Percentiles rank a stretch among this genome's conserved stretches.
Conservation (phyloP, 305 asterid genomes). For the Coffea humblotiana region DNA sequence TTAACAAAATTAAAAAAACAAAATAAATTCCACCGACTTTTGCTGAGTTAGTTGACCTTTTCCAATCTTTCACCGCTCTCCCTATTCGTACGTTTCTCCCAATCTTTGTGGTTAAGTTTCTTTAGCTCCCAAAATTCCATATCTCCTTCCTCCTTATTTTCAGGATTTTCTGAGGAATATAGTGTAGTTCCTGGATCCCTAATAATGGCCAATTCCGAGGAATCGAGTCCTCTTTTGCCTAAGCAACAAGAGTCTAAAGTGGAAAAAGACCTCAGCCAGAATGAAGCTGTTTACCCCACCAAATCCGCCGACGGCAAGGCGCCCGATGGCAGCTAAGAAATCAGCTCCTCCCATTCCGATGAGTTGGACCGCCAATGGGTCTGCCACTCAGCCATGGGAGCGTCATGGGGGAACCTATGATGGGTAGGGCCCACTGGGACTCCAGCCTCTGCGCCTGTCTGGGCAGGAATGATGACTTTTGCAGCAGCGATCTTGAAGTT, state of each 20-base stretch:
- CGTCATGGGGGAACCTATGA: conserved; percentile 42
- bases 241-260: conserved; percentile 34
- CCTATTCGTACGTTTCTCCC: background rate
- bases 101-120: background rate
- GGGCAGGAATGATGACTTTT: conserved; percentile 75
- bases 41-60: background rate
- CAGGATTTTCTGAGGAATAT: background rate
- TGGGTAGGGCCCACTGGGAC: conserved; percentile 62
- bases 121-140: background rate
- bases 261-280: background rate
- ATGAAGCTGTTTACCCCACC: conserved; percentile 17
- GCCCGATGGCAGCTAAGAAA: conserved; percentile 18
- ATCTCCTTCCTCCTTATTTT: background rate
- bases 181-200: background rate
- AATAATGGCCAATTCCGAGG: conserved; percentile 56
- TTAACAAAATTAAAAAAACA: background rate
- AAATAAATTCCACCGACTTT: background rate
- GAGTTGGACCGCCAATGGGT: conserved; percentile 70
- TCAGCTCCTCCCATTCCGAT: conserved; percentile 28
- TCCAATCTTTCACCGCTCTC: background rate
- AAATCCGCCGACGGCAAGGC: conserved; percentile 30
- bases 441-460: conserved; percentile 67
- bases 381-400: conserved; percentile 33
- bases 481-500: conserved; percentile 96
- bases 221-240: conserved; percentile 66